Evolutionary conservation across 805 yeast species (phyloP).

Genomic region (Candida ipomoeae): DNA sequence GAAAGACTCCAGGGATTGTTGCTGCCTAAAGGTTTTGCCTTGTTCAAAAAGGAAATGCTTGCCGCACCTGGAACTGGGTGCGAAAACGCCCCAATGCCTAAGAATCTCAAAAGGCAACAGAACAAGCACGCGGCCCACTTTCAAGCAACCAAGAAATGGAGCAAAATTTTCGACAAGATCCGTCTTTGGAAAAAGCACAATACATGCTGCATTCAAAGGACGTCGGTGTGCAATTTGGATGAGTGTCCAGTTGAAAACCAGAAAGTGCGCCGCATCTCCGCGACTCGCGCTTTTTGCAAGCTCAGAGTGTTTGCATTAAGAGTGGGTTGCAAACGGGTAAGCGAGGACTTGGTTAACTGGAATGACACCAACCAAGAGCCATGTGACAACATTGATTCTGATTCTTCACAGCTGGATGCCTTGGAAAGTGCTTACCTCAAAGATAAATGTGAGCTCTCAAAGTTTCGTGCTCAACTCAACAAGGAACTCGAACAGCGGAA

Average conservation of each 20-base stretch:
- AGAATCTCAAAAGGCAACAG: no score
- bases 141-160: no score
- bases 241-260: no score
- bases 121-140: no score
- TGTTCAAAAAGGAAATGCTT: no score
- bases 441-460: neutral
- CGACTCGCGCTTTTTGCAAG: neutral
- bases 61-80: no score
- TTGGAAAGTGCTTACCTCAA: neutral
- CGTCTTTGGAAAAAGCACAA: neutral
- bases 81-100: no score
- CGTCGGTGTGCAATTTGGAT: no score
- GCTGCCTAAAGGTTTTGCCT: neutral
- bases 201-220: neutral
- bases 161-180: neutral
- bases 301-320: neutral
- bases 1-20: neutral
- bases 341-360: neutral
- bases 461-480: no score
- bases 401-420: neutral
- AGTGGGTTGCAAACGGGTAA: neutral
- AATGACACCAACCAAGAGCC: neutral
- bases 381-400: neutral
- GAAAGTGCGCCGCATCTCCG: no score
- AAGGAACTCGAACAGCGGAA: no score